Evolutionary conservation across 805 yeast genomes (phyloP).

Genomic region (Alloascoidea hylecoeti): DNA sequence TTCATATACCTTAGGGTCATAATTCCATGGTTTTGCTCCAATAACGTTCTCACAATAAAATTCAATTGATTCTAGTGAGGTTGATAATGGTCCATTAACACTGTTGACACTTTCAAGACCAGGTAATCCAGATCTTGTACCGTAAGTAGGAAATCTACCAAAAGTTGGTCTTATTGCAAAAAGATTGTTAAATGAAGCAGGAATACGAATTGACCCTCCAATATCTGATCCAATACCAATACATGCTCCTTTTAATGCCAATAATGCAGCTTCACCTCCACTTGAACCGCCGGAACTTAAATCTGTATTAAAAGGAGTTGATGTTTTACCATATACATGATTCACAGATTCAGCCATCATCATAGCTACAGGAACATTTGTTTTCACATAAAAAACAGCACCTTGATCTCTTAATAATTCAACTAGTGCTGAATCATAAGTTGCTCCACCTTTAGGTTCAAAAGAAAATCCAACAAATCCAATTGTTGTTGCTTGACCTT

Average conservation of each 20-base stretch:
- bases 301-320: conserved; percentile 27
- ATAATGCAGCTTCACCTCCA: conserved; percentile 42
- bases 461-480: conserved; percentile 32
- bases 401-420: conserved; percentile 27
- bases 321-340: conserved; percentile 29
- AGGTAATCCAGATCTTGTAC: conserved; percentile 18
- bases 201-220: conserved; percentile 38
- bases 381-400: conserved; percentile 39
- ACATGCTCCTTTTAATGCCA: conserved; percentile 27
- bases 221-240: conserved; percentile 42
- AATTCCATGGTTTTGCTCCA: conserved; percentile 26
- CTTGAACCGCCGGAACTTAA: conserved; percentile 39
- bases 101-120: conserved; percentile 24
- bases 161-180: conserved; percentile 25
- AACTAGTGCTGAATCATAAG: conserved; percentile 22
- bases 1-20: conserved; percentile 35
- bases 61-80: conserved; percentile 23
- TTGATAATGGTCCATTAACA: conserved; percentile 34
- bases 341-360: conserved; percentile 32
- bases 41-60: conserved; percentile 23
- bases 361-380: conserved; percentile 37
- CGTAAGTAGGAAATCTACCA: conserved; percentile 25
- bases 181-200: conserved; percentile 31
- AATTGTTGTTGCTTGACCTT: conserved; percentile 32
- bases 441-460: conserved; percentile 17